These are phyloP conservation scores for Corinectria fuckeliana DNA, from an alignment of 2,329 filamentous ascomycete species.

Conservation along the genomic window DNA sequence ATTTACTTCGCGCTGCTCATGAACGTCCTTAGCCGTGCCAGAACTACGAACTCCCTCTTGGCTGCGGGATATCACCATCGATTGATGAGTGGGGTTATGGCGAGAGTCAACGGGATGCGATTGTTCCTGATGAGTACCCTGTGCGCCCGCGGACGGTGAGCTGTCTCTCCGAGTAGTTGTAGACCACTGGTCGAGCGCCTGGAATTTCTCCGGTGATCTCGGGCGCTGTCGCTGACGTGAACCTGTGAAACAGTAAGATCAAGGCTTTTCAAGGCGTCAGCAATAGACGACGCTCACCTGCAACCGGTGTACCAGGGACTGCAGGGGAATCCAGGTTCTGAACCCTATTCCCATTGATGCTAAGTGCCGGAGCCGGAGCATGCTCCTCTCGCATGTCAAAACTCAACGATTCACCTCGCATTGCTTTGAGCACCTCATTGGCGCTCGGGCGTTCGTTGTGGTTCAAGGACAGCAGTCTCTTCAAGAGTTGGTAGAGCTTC, in stretches of 20 bases:
- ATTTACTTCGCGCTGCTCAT: constrained; percentile 23
- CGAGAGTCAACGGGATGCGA: constrained; percentile 21
- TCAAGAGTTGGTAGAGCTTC: constrained; percentile 84
- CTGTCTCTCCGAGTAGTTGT: constrained; percentile 25
- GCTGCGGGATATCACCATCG: constrained; percentile 50
- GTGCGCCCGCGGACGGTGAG: constrained; percentile 23
- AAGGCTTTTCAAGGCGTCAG: constrained; percentile 33
- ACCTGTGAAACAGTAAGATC: constrained; percentile 40
- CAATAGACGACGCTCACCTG: constrained; percentile 45
- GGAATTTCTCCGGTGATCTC: constrained; percentile 36
- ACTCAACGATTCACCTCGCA: constrained; percentile 68
- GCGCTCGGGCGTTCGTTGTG: constrained; percentile 81
- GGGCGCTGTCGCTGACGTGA: constrained; percentile 37
- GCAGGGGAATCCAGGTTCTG: constrained; percentile 63
- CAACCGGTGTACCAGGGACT: constrained; percentile 55
- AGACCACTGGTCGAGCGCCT: constrained; percentile 28
- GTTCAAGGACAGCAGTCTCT: constrained; percentile 78
- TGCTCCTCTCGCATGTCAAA: constrained; percentile 50
- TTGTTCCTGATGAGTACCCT: constrained; percentile 20
- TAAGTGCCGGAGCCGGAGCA: constrained; percentile 45
- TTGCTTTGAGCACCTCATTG: constrained; percentile 80
- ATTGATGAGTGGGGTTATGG: constrained; percentile 34
- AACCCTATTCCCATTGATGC: constrained; percentile 54
- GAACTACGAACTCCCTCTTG: constrained; percentile 45
- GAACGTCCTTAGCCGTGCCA: constrained; percentile 19